Evolutionary conservation across 805 yeast species (phyloP), one percentile per base, ranked within the genome.

Genomic region (Teunomyces gatunensis): DNA sequence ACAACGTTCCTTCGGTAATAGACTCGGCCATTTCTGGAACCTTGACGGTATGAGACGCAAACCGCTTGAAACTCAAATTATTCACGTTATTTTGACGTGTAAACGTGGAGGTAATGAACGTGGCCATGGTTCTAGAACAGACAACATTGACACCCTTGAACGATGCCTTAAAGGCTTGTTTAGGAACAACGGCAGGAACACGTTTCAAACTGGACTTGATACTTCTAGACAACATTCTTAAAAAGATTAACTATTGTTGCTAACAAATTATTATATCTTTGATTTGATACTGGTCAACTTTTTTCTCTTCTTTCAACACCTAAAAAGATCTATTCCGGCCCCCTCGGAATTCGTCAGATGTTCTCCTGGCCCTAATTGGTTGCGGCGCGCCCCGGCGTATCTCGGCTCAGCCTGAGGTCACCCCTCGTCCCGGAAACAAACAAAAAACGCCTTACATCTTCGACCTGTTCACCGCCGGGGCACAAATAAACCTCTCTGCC

Each of bases 1-100:
- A 76, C 56, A 94, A 79, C 43, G 98, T 89, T 66, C 99, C 99
- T 71, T 94, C 99, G 36, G 97, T 89, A 64, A 94, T 85, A 44
- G 97, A 91, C 74, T 94, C 99, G 39, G 99, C 98, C 97, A 94
- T 90, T 55, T 89, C 95, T 42, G 99, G 99, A 18, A 94, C 98
- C 69, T 90, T 88, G 45, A 92, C 96, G 42, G 72, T 56, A 36
- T 65, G 66, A 20, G 75, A 67, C 33, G 73, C 75, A 40, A 65
- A 66, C 59, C 78, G 67, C 52, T 54, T 58, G 57, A 68, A 67
- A 15, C 55, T 48, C 55, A 68, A 23, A 25, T 44, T 42, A 29
- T 44, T 42, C 46, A 32, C 44, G 32, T 42, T 44, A 41, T 28
- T 32, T 20, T 37, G 23, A 44, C 44, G 49, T 44, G 40, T 45